phyloP scores from a whole-genome alignment of 495 filamentous ascomycete genomes.

The Penicillium soppii region DNA sequence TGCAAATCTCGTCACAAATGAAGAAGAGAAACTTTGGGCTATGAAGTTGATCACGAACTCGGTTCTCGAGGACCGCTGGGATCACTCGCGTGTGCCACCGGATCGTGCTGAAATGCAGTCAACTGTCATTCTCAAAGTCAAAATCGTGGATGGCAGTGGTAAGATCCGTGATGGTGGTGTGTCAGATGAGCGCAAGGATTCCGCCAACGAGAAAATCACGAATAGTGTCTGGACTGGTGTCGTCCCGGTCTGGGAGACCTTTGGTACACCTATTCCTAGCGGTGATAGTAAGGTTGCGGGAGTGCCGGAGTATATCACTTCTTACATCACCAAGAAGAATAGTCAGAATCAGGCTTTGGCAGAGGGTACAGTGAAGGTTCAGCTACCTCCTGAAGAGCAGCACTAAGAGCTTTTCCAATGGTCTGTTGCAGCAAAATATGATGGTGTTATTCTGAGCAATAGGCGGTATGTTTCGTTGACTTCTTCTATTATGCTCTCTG shows the following conservation, averaged over 20 bases:
- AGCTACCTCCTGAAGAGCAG: constrained; percentile 38
- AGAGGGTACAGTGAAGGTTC: constrained; percentile 37
- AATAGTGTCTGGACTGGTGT: constrained; percentile 77
- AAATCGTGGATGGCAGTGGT: constrained; percentile 68
- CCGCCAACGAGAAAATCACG: constrained; percentile 57
- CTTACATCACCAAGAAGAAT: constrained; percentile 58
- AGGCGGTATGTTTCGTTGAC: no score
- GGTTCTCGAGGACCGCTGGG: constrained; percentile 68
- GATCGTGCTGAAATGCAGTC: constrained; percentile 72
- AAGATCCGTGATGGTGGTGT: constrained; percentile 73
- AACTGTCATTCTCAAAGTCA: constrained; percentile 72
- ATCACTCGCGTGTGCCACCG: constrained; percentile 68
- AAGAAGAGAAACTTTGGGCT: constrained; percentile 76
- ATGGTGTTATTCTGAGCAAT: no score
- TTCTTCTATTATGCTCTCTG: no score
- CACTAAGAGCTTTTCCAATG: constrained; percentile 30
- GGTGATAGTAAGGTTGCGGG: constrained; percentile 56
- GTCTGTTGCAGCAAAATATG: no score
- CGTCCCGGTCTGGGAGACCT: constrained; percentile 65
- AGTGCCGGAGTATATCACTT: constrained; percentile 63
- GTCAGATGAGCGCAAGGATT: constrained; percentile 69
- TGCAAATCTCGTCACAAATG: constrained; percentile 63
- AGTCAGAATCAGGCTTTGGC: constrained; percentile 52
- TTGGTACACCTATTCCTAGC: constrained; percentile 70
- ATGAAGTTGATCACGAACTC: constrained; percentile 80